Percentiles rank a stretch among this genome's conserved stretches.
phyloP scores from a whole-genome alignment of 1,284 basidiomycete species.

The Marasmius tenuissimus region DNA sequence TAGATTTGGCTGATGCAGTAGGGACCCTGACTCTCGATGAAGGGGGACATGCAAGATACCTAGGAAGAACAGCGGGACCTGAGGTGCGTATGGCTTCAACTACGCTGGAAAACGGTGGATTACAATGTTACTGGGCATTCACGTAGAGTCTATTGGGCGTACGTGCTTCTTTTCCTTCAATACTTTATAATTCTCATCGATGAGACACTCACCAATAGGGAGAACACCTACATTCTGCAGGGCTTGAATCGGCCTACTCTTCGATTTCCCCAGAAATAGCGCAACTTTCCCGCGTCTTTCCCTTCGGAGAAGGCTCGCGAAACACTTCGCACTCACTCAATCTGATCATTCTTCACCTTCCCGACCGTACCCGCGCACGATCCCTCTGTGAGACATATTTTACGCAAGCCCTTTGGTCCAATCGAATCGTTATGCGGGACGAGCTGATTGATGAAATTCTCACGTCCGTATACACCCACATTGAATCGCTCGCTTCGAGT shows the following conservation, averaged over 20 bases:
- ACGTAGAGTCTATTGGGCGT: too few species aligned
- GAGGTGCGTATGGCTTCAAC: neutral
- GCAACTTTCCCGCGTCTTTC: slow-evolving; percentile 5
- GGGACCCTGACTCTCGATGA: slow-evolving; percentile 66
- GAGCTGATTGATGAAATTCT: slow-evolving; percentile 6
- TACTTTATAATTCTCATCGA: too few species aligned
- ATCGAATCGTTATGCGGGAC: neutral
- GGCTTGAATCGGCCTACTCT: neutral
- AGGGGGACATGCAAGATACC: slow-evolving; percentile 39
- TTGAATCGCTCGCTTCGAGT: neutral
- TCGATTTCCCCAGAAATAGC: slow-evolving; percentile 1
- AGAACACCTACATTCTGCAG: too few species aligned
- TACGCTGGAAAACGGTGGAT: too few species aligned
- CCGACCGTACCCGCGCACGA: slow-evolving; percentile 34
- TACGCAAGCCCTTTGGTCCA: slow-evolving; percentile 29
- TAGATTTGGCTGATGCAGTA: slow-evolving; percentile 41
- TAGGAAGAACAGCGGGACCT: neutral
- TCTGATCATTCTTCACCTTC: slow-evolving; percentile 25
- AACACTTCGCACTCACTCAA: neutral
- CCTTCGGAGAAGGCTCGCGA: slow-evolving; percentile 3
- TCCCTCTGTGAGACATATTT: slow-evolving; percentile 41
- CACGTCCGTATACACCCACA: neutral
- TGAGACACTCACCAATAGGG: too few species aligned
- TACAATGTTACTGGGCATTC: too few species aligned
- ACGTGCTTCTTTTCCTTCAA: too few species aligned